Percentiles rank a stretch among this genome's conserved stretches.
These are phyloP conservation scores for Scedosporium apiospermum DNA, from an alignment of 2,329 filamentous ascomycete species.

Conservation along the genomic window DNA sequence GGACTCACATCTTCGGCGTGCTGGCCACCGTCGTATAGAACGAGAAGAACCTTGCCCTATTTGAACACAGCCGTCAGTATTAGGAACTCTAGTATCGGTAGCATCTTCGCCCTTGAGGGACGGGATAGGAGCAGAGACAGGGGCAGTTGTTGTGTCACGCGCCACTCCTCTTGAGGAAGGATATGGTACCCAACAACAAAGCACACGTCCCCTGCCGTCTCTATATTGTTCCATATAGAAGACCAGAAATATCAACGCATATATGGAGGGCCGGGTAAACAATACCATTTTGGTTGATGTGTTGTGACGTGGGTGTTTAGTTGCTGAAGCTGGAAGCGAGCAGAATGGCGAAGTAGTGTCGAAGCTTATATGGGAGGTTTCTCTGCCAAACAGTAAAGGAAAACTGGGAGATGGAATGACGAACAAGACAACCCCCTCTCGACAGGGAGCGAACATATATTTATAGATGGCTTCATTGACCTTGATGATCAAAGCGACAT, in stretches of 20 bases:
- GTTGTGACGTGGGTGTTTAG: not conserved
- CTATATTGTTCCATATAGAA: no score
- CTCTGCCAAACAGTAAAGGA: no score
- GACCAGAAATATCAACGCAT: not conserved
- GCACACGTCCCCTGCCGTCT: no score
- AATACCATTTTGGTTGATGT: not conserved
- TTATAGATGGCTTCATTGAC: no score
- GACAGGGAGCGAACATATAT: no score
- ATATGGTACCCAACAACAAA: not conserved
- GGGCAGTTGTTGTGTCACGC: not conserved
- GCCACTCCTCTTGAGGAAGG: not conserved
- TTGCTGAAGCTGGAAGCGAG: not conserved
- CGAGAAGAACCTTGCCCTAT: constrained; percentile 90
- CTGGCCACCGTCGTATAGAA: constrained; percentile 85
- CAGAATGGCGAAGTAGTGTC: no score
- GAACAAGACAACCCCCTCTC: no score
- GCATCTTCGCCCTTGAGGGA: not conserved
- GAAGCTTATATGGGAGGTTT: no score
- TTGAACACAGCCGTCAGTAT: constrained; percentile 21
- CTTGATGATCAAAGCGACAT: no score
- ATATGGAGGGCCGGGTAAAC: not conserved
- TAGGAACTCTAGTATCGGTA: not conserved
- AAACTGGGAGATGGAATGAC: no score
- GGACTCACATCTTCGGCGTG: constrained; percentile 72
- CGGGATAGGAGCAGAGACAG: not conserved